Conservation (phyloP, 2,329 filamentous ascomycete species). For the Sphaerulina populicola region DNA sequence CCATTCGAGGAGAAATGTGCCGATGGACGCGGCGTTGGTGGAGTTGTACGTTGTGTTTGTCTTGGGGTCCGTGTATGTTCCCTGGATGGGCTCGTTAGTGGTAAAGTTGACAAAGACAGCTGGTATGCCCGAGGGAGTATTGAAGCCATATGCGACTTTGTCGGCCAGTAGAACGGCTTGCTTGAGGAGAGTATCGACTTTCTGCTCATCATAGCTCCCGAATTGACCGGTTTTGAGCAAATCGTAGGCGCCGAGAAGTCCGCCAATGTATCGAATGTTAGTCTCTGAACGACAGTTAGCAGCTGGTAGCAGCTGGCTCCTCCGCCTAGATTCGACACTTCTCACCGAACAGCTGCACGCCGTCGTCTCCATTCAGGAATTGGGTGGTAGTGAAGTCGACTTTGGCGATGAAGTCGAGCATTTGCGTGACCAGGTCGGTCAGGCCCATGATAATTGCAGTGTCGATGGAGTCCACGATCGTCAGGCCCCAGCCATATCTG, state of each 20-base stretch:
- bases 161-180: conserved; percentile 21
- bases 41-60: conserved; percentile 24
- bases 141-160: conserved; percentile 20
- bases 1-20: conserved; percentile 24
- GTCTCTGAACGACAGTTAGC: conserved; percentile 13
- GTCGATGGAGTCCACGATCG: conserved; percentile 22
- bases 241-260: conserved; percentile 22
- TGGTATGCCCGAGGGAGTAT: conserved; percentile 19
- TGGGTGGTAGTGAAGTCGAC: conserved; percentile 34
- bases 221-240: conserved; percentile 22
- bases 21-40: conserved; percentile 17
- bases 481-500: conserved; percentile 25
- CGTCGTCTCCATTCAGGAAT: conserved; percentile 3
- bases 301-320: too few species aligned
- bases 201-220: conserved; percentile 8
- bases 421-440: conserved; percentile 19
- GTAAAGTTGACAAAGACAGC: conserved; percentile 17
- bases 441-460: conserved; percentile 25
- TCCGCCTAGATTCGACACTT: not conserved
- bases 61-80: conserved; percentile 7
- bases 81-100: conserved; percentile 22
- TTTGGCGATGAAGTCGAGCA: conserved; percentile 19
- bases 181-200: conserved; percentile 15
- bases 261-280: conserved; percentile 23
- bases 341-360: conserved; percentile 13